Conservation (phyloP, 2,329 filamentous ascomycete genomes). For the Epichloe festucae region DNA sequence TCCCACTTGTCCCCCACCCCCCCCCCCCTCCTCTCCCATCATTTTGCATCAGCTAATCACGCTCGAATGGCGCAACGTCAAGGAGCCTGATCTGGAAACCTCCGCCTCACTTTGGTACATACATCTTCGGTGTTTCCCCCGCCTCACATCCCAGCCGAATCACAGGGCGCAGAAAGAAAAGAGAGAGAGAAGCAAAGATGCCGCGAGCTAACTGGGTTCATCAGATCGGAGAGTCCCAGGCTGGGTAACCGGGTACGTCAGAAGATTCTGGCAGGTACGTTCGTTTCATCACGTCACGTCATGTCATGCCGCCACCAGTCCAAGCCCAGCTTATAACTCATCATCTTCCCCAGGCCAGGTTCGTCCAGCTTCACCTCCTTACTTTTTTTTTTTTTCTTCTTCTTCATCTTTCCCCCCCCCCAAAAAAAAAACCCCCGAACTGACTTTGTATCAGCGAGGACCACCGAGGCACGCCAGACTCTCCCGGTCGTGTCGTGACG, state of each 20-base stretch:
- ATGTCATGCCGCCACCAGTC: not conserved
- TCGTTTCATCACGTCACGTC: not conserved
- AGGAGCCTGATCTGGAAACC: constrained; percentile 96
- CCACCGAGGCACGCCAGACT: constrained; percentile 79
- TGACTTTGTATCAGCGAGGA: constrained; percentile 53
- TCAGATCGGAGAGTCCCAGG: constrained; percentile 74
- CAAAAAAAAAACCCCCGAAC: not conserved
- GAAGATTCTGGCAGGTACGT: constrained; percentile 93
- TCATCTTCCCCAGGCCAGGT: constrained; percentile 5
- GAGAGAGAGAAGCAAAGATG: not conserved
- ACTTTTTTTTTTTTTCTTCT: no score
- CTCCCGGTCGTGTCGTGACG: constrained; percentile 84
- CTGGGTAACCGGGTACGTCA: constrained; percentile 86
- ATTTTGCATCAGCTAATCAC: not conserved
- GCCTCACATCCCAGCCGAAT: not conserved
- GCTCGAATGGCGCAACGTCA: not conserved
- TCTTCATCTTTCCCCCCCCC: not conserved
- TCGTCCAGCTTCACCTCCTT: not conserved
- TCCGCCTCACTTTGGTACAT: constrained; percentile 79
- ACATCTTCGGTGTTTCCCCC: not conserved
- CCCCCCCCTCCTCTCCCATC: not conserved
- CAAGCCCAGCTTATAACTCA: not conserved
- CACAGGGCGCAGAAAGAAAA: not conserved
- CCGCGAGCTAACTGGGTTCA: not conserved
- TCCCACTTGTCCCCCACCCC: not conserved